Base-by-base conservation (phyloP, 208 protist genomes). In the Leishmania turanica region DNA sequence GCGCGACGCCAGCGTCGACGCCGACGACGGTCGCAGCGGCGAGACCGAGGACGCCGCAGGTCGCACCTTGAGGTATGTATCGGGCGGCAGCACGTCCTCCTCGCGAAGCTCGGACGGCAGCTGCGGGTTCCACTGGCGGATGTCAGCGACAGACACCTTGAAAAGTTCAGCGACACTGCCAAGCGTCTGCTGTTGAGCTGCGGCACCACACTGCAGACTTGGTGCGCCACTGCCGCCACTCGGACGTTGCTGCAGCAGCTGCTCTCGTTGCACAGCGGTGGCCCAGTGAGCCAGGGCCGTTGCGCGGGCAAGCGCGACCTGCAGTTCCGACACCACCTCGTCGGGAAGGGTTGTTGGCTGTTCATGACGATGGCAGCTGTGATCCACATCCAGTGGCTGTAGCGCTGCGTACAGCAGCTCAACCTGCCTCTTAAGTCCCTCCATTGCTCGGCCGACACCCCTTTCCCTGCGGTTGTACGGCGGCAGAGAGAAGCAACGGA, bases 91-190 rank as follows among this genome's bases (percentile, higher is more conserved):
- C 47, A 77, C 53, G 71, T 79, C 69, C 81, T 84, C 37, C 56
- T 74, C 70, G 69, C 80, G 45, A 15, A 79, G 71, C 76, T 85
- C 56, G 11, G 49, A 27, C 1, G 87, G 77, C 45, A 95, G 68
- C 42, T 95, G 89, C 53, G 91, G 89, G 77, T 95, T 95, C 70
- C 87, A 82, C 19, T 31, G 62, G 37, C 89, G 91, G 64, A 93
- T 71, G 13, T 89, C 87, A 1, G 77, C 78, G 1, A 90, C 60
- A 13, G 87, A 66, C 1, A 90, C 77, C 8, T 65, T 68, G 13
- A 84, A 53, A 34, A 68, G 34, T 9, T 45, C 79, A n/a, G 90
- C 81, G 49, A 93, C 69, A 64, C 71, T 70, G 74, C 34, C 13
- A 15, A 76, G 80, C 8, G 45, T 72, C n/a, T 80, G 77, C 1